phyloP scores from a whole-genome alignment of 2,329 filamentous ascomycete species.

The Monilinia laxa region DNA sequence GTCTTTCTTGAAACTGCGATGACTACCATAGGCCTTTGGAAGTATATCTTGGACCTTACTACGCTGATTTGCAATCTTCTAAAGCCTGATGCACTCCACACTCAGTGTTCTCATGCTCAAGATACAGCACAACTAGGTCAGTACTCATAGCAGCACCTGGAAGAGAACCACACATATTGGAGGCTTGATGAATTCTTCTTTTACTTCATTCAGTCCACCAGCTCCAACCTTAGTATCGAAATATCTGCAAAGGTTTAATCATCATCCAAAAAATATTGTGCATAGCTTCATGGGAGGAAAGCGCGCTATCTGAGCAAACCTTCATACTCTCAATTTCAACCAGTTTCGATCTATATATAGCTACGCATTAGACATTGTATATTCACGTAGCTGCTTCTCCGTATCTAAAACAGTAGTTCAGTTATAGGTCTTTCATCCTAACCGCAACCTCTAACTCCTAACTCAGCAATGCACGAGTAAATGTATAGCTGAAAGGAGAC shows the following conservation, averaged over 20 bases:
- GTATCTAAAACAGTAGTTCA: too few relatives aligned
- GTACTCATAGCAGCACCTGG: too few relatives aligned
- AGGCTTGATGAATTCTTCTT: too few relatives aligned
- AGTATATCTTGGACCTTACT: neutral
- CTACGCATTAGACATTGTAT: too few relatives aligned
- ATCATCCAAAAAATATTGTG: neutral
- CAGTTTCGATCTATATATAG: too few relatives aligned
- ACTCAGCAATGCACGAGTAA: too few relatives aligned
- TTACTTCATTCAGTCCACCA: neutral
- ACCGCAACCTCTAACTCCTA: too few relatives aligned
- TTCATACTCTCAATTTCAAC: neutral
- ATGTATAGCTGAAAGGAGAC: too few relatives aligned
- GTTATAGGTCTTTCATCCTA: too few relatives aligned
- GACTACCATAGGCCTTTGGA: neutral
- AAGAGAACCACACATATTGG: neutral
- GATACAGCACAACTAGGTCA: neutral
- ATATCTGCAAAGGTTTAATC: neutral
- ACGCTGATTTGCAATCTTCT: neutral
- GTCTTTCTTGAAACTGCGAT: fast-evolving
- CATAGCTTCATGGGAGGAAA: neutral
- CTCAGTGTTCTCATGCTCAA: neutral
- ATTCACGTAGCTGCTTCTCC: too few relatives aligned
- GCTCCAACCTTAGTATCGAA: neutral
- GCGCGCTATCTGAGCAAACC: neutral
- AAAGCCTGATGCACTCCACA: neutral